A percentile compares a stretch with the other conserved stretches of the same genome.
phyloP scores from a whole-genome alignment of 441 rosid genomes.

The Pelargonium citronellum region DNA sequence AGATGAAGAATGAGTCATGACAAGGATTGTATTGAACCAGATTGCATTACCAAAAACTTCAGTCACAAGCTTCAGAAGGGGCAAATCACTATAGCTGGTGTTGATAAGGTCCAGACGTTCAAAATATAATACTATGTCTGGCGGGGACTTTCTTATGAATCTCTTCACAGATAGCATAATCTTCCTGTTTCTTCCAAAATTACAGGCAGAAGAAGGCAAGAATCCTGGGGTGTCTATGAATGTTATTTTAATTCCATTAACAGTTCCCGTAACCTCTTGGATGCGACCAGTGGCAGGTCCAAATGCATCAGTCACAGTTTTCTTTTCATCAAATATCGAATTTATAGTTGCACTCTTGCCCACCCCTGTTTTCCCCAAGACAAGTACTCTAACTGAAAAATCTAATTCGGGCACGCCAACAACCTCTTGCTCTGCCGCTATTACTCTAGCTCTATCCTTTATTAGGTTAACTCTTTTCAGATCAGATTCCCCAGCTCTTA shows the following conservation, averaged over 20 bases:
- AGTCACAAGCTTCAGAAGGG: constrained; percentile 69
- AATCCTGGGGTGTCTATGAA: constrained; percentile 92
- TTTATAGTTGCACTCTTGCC: constrained; percentile 97
- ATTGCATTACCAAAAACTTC: constrained; percentile 66
- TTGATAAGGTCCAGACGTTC: constrained; percentile 62
- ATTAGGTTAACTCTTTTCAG: constrained; percentile 43
- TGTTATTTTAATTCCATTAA: constrained; percentile 61
- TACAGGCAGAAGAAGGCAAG: constrained; percentile 44
- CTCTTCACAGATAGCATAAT: constrained; percentile 61
- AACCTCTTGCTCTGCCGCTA: constrained; percentile 68
- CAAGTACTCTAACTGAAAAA: constrained; percentile 66
- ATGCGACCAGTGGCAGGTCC: constrained; percentile 56
- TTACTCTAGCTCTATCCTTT: constrained; percentile 42
- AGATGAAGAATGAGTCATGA: constrained; percentile 70
- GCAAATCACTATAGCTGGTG: constrained; percentile 49
- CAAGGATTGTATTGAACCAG: constrained; percentile 87
- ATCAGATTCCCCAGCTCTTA: constrained; percentile 69
- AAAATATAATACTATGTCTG: constrained; percentile 69
- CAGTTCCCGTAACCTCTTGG: constrained; percentile 62
- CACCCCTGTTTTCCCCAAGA: constrained; percentile 85
- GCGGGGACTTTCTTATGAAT: constrained; percentile 65
- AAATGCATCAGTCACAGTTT: constrained; percentile 69
- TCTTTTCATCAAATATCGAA: constrained; percentile 70
- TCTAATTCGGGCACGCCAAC: constrained; percentile 57
- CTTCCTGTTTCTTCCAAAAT: constrained; percentile 59